Evolutionary conservation across 352 stramenopile genomes (phyloP).

Genomic region (Globisporangium okanoganense): DNA sequence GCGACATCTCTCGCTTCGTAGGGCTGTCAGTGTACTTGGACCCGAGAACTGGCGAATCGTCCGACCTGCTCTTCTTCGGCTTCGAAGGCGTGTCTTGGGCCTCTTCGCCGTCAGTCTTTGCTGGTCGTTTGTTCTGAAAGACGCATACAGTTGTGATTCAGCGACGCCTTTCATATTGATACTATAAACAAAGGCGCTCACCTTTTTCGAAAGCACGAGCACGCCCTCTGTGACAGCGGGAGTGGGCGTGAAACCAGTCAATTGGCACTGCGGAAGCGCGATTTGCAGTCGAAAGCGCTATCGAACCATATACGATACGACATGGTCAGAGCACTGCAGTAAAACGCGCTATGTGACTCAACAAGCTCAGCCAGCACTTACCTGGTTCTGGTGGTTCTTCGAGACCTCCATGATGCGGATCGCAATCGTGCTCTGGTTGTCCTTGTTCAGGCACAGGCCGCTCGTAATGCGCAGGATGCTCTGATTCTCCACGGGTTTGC

Average conservation of each 20-base stretch:
- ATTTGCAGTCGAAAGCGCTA: conserved; percentile 65
- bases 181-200: neutral
- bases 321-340: neutral
- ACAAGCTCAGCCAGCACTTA: no score
- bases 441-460: conserved; percentile 57
- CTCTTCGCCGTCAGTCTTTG: conserved; percentile 43
- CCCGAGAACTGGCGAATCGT: conserved; percentile 5
- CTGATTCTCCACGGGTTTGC: conserved; percentile 74
- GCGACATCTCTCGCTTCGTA: neutral
- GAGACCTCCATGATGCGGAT: conserved; percentile 79
- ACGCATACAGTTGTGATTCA: neutral
- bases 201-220: conserved; percentile 70
- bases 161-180: neutral
- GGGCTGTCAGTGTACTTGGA: conserved; percentile 1
- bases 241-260: conserved; percentile 15
- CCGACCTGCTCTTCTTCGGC: conserved; percentile 44
- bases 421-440: conserved; percentile 42
- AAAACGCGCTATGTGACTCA: no score
- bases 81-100: conserved; percentile 23
- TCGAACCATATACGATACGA: conserved; percentile 3
- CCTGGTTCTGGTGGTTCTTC: conserved; percentile 84
- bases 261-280: conserved; percentile 34
- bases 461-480: conserved; percentile 59
- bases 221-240: conserved; percentile 46
- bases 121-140: conserved; percentile 57